Base-by-base conservation (phyloP, 192 early-diverging fungal species). In the Backusella macrospora region DNA sequence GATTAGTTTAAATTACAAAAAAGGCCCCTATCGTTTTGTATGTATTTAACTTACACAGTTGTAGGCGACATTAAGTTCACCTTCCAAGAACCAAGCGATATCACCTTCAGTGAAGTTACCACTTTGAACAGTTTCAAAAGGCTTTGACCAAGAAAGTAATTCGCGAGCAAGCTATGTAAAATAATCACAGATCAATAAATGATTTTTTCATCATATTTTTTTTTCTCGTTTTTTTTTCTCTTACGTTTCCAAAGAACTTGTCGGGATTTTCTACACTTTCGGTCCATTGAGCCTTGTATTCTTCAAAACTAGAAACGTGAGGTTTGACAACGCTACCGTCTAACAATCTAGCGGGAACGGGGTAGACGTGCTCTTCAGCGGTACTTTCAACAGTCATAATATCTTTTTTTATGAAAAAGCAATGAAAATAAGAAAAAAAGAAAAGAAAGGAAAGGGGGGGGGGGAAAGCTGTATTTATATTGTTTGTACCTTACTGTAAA, bases 71-170 rank as follows among this genome's bases (percentile, higher is more conserved):
- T 99, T 99, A 74, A 99, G 85, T 76, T 92, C 82, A 48, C 97
- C 97, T 72, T 93, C 92, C 44, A 88, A 83, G 86, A 99, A 99
- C 97, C 97, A 99, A 42, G 95, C 89, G 70, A 93, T 87, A 81
- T 99, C 90, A 66, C 97, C 97, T 62, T 91, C 85, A 42, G 89
- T 78, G 74, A 98, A 93, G 55, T 82, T 83, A 38, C 96, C 95
- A 44, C 86, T 83, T 44, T 78, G 74, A 68, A 93, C 92, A 39
- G 84, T 86, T 64, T 85, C 78, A 81, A 96, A 96, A 63, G 93
- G 92, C 77, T 85, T 87, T 77, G 84, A 82, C 96, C 96, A 98
- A 62, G 85, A 82, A 68, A 98, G 79, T 38, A 92, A 77, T 67
- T 96, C 91, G 40, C 82, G 86, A 16, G 94, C 97, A 46, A 91